Conservation (phyloP, 441 rosid species). For the Raphanus hybrid region DNA sequence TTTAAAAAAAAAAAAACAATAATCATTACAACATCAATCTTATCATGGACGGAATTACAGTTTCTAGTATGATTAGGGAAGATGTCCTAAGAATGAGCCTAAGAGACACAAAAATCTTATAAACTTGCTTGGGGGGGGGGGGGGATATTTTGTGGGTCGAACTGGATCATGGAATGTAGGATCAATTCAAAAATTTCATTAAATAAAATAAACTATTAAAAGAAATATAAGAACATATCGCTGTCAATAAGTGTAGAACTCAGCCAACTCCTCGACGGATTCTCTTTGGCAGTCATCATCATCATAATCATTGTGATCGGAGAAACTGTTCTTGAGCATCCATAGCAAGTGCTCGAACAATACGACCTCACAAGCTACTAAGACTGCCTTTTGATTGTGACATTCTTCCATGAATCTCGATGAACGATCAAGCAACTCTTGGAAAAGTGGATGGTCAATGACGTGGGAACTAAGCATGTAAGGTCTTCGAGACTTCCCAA, state of each 20-base stretch:
- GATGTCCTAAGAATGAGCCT: not conserved
- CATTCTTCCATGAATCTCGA: conserved; percentile 32
- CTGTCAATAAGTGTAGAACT: conserved; percentile 66
- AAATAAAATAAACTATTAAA: not conserved
- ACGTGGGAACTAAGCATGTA: conserved; percentile 59
- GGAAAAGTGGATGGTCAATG: conserved; percentile 76
- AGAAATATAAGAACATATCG: not conserved
- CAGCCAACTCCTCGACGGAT: conserved; percentile 46
- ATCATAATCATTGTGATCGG: not conserved
- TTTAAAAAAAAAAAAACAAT: no score
- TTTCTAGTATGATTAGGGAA: not conserved
- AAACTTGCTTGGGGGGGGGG: no score
- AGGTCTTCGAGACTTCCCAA: conserved; percentile 78
- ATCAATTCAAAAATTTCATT: not conserved
- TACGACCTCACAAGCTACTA: conserved; percentile 80
- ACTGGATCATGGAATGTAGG: conserved; percentile 13
- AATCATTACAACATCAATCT: not conserved
- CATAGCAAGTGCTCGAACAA: conserved; percentile 91
- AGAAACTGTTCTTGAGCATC: conserved; percentile 63
- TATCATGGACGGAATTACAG: not conserved
- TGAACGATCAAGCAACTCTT: conserved; percentile 66
- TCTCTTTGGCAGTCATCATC: conserved; percentile 4
- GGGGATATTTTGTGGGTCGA: no score
- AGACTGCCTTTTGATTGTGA: conserved; percentile 40
- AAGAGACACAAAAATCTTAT: no score